Percentiles rank a stretch among this genome's conserved stretches.
Evolutionary conservation across 495 filamentous ascomycete species (phyloP).

Genomic region (Penicillium taxi): DNA sequence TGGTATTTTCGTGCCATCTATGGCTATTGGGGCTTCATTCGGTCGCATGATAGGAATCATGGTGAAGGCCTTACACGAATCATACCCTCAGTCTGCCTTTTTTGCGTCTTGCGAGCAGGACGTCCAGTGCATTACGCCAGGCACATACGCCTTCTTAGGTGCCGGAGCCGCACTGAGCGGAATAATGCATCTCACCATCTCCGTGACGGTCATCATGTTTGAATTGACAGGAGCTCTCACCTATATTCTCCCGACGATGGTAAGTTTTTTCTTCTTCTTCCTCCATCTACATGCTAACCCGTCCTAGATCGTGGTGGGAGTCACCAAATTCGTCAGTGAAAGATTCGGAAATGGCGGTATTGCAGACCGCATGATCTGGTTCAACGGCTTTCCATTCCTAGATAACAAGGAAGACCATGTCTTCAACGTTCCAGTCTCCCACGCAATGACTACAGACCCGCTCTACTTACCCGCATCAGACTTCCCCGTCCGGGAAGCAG

Average conservation of each 20-base stretch:
- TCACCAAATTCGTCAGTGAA: slow-evolving; percentile 90
- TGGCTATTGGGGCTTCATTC: slow-evolving; percentile 94
- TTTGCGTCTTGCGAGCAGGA: slow-evolving; percentile 85
- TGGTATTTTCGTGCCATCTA: slow-evolving; percentile 94
- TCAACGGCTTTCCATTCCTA: slow-evolving; percentile 94
- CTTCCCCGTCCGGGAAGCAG: slow-evolving; percentile 63
- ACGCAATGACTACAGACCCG: slow-evolving; percentile 75
- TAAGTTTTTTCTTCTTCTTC: slow-evolving; percentile 21
- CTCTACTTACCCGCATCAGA: slow-evolving; percentile 69
- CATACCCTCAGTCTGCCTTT: slow-evolving; percentile 70
- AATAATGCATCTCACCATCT: slow-evolving; percentile 96
- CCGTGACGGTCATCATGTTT: slow-evolving; percentile 97
- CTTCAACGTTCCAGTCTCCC: slow-evolving; percentile 90
- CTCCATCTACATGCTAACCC: neutral
- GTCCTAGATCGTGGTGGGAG: slow-evolving; percentile 76
- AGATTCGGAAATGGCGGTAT: slow-evolving; percentile 93
- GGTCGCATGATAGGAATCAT: slow-evolving; percentile 90
- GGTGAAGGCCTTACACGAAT: slow-evolving; percentile 81
- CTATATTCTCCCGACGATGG: slow-evolving; percentile 95
- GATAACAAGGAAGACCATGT: slow-evolving; percentile 98
- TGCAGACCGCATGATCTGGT: slow-evolving; percentile 98
- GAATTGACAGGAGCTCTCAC: slow-evolving; percentile 91
- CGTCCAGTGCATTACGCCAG: slow-evolving; percentile 92
- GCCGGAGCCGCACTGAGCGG: slow-evolving; percentile 93
- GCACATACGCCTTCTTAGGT: slow-evolving; percentile 91